phyloP scores from a whole-genome alignment of 1,139 yeast species.

The Saccharomyces hybrid region DNA sequence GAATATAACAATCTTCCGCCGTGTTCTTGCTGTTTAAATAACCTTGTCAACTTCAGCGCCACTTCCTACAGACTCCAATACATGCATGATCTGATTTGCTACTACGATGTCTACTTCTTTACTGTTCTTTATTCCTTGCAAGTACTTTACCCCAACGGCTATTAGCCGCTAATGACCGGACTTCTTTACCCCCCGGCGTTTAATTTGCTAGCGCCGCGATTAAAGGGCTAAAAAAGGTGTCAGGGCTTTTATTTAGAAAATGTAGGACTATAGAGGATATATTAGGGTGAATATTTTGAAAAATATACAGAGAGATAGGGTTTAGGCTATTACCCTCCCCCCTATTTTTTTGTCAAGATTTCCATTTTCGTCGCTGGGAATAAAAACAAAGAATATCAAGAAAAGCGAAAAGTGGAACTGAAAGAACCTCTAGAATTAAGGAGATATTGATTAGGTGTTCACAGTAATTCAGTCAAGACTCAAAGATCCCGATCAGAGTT shows the following conservation, averaged over 20 bases:
- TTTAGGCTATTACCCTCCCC: not conserved
- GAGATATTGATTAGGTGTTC: not conserved
- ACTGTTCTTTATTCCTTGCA: not conserved
- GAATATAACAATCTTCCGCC: not conserved
- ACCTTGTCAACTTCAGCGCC: not conserved
- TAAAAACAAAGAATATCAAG: not conserved
- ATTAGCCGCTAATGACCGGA: conserved; percentile 1
- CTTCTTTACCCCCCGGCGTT: not conserved
- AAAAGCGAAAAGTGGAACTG: not conserved
- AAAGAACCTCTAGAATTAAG: not conserved
- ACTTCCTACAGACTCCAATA: not conserved
- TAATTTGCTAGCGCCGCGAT: not conserved
- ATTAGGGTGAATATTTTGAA: not conserved
- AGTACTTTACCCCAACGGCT: not conserved
- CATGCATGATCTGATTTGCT: not conserved
- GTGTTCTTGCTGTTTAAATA: not conserved
- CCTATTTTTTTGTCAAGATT: not conserved
- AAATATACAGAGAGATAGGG: not conserved
- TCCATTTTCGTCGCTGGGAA: not conserved
- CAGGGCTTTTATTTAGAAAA: not conserved
- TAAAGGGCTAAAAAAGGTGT: not conserved
- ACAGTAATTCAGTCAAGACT: not conserved
- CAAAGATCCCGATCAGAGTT: not conserved
- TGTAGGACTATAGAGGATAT: not conserved
- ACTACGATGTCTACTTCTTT: not conserved